Conservation (phyloP, 164 flowering plant species). For the Magnolia sinica region DNA sequence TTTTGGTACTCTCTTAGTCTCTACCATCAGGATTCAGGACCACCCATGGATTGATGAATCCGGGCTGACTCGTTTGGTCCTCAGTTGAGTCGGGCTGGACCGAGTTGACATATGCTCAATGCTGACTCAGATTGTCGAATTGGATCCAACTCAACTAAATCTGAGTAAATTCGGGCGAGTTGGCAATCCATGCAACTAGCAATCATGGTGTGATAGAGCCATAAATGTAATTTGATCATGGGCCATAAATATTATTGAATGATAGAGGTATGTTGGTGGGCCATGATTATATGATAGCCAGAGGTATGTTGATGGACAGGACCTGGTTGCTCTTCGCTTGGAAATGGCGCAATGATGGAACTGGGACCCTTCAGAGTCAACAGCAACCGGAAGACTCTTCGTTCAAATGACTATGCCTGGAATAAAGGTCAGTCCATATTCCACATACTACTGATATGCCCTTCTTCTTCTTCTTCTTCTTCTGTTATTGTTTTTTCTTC, state of each 20-base stretch:
- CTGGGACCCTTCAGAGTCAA: slow-evolving; percentile 60
- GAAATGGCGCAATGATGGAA: slow-evolving; percentile 56
- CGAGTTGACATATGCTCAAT: too few species aligned
- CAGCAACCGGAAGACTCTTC: slow-evolving; percentile 43
- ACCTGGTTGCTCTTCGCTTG: slow-evolving; percentile 26
- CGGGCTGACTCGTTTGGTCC: too few species aligned
- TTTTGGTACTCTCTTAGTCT: neutral
- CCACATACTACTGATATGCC: too few species aligned
- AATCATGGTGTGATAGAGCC: neutral
- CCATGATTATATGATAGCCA: too few species aligned
- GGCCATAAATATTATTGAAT: neutral
- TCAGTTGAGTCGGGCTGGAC: too few species aligned
- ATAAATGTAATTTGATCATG: too few species aligned
- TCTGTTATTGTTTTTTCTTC: neutral
- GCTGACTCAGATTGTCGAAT: too few species aligned
- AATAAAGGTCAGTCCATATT: slow-evolving; percentile 5
- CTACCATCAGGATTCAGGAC: neutral
- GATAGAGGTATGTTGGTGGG: too few species aligned
- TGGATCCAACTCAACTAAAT: too few species aligned
- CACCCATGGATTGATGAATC: neutral
- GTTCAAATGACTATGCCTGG: slow-evolving; percentile 45
- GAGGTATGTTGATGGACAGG: too few species aligned
- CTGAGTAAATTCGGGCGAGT: neutral
- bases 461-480: neutral
- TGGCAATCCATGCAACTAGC: neutral